Evolutionary conservation across 2,329 filamentous ascomycete genomes (phyloP).

Genomic region (Ascosphaera aggregata): DNA sequence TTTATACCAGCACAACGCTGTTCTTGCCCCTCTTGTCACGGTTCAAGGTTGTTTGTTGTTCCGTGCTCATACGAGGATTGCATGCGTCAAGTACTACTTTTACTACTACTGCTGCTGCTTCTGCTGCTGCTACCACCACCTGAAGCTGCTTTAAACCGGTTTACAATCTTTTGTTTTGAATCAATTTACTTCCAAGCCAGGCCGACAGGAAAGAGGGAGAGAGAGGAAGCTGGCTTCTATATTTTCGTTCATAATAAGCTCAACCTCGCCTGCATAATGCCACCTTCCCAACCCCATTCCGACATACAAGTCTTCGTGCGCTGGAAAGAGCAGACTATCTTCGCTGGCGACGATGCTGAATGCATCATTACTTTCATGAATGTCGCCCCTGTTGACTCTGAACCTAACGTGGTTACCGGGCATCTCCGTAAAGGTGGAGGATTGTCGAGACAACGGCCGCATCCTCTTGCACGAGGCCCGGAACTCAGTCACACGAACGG

Average conservation of each 20-base stretch:
- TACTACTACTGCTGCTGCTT: no score
- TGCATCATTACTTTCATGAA: slow-evolving; percentile 97
- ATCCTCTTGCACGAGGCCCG: background rate
- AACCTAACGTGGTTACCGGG: slow-evolving; percentile 10
- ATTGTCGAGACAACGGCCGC: slow-evolving; percentile 4
- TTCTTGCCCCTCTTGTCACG: background rate
- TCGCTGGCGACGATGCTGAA: slow-evolving; percentile 86
- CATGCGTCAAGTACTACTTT: no score
- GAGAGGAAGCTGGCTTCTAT: background rate
- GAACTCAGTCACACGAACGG: background rate
- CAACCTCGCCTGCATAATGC: slow-evolving; percentile 12
- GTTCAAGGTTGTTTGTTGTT: background rate
- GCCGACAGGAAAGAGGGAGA: no score
- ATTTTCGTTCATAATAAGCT: background rate
- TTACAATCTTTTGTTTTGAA: no score
- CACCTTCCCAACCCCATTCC: slow-evolving; percentile 18
- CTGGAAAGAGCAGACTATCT: slow-evolving; percentile 86
- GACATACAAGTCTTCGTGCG: slow-evolving; percentile 90
- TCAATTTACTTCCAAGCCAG: no score
- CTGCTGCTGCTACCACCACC: no score
- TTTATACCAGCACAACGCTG: background rate
- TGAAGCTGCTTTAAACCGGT: no score
- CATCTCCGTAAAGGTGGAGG: slow-evolving; percentile 13
- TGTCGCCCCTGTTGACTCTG: slow-evolving; percentile 27
- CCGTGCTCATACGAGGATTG: background rate